phyloP scores from a whole-genome alignment of 306 rosid species.

The Castanea crenata region DNA sequence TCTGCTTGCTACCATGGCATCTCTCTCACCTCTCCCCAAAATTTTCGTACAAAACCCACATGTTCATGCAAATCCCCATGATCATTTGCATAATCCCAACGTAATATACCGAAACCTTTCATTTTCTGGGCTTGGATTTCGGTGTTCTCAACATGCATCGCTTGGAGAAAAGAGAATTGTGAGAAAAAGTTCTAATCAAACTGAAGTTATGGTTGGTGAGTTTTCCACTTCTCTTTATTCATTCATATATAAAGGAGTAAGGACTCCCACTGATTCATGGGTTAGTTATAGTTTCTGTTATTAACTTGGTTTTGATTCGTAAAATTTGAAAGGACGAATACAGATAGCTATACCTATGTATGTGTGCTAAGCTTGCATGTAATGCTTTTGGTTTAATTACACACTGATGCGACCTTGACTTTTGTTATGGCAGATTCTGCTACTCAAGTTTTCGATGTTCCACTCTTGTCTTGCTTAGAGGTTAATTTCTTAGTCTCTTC shows the following conservation, averaged over 20 bases:
- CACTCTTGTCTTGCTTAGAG: constrained; percentile 54
- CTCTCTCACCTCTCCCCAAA: constrained; percentile 27
- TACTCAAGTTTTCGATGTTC: constrained; percentile 39
- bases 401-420: background rate
- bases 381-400: background rate
- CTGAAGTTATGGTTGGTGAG: constrained; percentile 33
- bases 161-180: constrained; percentile 1
- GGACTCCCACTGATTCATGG: background rate
- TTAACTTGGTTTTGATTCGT: background rate
- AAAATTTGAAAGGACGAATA: background rate
- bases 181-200: constrained; percentile 24
- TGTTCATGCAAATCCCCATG: background rate
- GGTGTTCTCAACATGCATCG: constrained; percentile 19
- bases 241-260: background rate
- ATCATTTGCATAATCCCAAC: background rate
- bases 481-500: constrained; percentile 26
- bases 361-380: background rate
- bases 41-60: constrained; percentile 18
- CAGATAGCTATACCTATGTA: background rate
- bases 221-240: background rate
- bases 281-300: background rate
- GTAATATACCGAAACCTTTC: constrained; percentile 11
- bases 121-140: constrained; percentile 3
- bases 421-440: constrained; percentile 40
- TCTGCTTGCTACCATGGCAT: constrained; percentile 35